A percentile compares a stretch with the other conserved stretches of the same genome.
These are phyloP conservation scores for Diaporthe capsici DNA, from an alignment of 2,329 filamentous ascomycete species.

Conservation along the genomic window DNA sequence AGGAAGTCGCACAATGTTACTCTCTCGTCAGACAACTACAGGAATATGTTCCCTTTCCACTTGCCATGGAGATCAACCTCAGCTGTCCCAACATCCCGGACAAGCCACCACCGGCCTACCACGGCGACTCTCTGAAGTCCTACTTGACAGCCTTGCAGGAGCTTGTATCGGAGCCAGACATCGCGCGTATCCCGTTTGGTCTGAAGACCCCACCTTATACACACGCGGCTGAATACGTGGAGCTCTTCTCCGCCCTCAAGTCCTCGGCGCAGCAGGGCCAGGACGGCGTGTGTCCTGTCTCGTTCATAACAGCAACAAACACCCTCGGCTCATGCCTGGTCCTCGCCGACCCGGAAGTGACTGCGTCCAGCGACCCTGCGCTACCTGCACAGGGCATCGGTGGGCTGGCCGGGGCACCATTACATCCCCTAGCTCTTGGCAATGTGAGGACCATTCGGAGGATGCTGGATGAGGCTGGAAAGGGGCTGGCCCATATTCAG, in stretches of 20 bases:
- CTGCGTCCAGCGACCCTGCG: constrained; percentile 55
- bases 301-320: constrained; percentile 82
- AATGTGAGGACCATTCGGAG: constrained; percentile 79
- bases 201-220: constrained; percentile 86
- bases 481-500: constrained; percentile 64
- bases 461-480: constrained; percentile 66
- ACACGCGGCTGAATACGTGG: constrained; percentile 74
- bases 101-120: constrained; percentile 80
- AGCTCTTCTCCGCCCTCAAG: constrained; percentile 66
- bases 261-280: constrained; percentile 46
- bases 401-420: constrained; percentile 78
- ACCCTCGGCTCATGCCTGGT: constrained; percentile 78
- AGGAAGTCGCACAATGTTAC: constrained; percentile 72
- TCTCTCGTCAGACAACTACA: constrained; percentile 58
- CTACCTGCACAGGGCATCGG: constrained; percentile 73
- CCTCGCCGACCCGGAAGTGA: constrained; percentile 52
- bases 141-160: constrained; percentile 67
- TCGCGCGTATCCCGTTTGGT: constrained; percentile 61
- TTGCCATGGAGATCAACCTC: constrained; percentile 83
- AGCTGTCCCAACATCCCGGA: constrained; percentile 82
- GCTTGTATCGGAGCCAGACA: not conserved
- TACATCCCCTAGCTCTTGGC: constrained; percentile 81
- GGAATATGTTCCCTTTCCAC: constrained; percentile 57
- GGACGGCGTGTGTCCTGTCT: constrained; percentile 59
- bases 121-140: constrained; percentile 60